Base-by-base conservation (phyloP, 352 stramenopile genomes). In the Pythium biforme region DNA sequence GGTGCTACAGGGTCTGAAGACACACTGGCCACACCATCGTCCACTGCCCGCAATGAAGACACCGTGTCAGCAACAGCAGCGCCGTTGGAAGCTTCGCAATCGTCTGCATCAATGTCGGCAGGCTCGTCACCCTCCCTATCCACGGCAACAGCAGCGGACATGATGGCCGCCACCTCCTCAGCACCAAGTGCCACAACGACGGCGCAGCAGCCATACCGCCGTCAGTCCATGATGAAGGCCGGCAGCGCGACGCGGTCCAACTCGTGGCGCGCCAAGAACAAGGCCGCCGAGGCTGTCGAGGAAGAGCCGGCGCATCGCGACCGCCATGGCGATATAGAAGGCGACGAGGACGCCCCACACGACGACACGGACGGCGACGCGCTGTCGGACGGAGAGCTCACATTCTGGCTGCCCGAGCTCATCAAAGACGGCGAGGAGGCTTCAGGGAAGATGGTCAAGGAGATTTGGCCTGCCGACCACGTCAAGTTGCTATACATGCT, bases 401-500 rank as follows among this genome's bases (percentile, higher is more conserved):
- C 69, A n/a, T 86, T 86, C 61, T 68, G 65, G 3, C 49, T 86
- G 1, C 77, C 77, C 0, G 77, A 86, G 33, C 23, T 86, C 27
- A 78, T 68, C 26, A 79, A 79, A 54, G 74, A 83, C 45, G 77
- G 68, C 12, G 73, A 77, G 26, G 66, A 74, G n/a, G 79, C 66
- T 6, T 70, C 71, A 11, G 74, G 69, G 8, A 50, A 59, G 34
- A 62, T 57, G 19, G 77, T 87, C 40, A 59, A 68, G n/a, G 77
- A 87, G 53, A 78, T 64, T 23, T 87, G 77, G 77, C 77, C 78
- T 7, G 66, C 60, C 0, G 74, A 85, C 61, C 72, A 85, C 27
- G 64, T 88, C 11, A 85, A 80, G 75, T 34, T 87, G 33, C 71
- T 87, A 12, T 87, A 81, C 62, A 83, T 97, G 58, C 86, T 97